Evolutionary conservation across 257 asterid species (phyloP), one percentile per base, ranked within the genome.

Genomic region (Eucommia ulmoides): DNA sequence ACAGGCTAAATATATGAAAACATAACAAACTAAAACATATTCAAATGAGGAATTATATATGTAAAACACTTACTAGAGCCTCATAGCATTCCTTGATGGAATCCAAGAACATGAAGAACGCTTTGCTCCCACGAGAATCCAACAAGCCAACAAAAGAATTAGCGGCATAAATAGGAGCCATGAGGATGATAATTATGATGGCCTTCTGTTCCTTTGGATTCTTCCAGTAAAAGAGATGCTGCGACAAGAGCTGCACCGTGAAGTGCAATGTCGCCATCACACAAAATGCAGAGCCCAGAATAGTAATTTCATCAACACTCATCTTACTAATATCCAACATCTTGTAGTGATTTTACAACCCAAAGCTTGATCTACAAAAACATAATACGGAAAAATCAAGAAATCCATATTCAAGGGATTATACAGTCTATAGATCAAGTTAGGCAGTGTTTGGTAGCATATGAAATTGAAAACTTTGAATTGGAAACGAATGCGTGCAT

Each of bases 141-240:
- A 81, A 49, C 42, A 86, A 61, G 15, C 94, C 95, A 25, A 79
- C 81, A 66, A 83, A 86, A 0, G 96, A 77, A 60, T 56, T 49
- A 41, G 74, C 50, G 23, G 96, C 94, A 65, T 75, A 85, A 51
- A 91, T 57, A 1, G 98, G 91, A 59, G 98, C 86, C 80, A 79
- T 68, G 48, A 83, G 63, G 54, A 86, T 67, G 59, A 86, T 83
- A 8, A 86, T 49, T 14, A 70, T 23, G 20, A 91, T 91, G 45
- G 94, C 81, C 16, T 62, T 86, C 65, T 91, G 98, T 68, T 91
- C 84, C 61, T 75, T 77, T 8, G 96, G 94, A 26, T 71, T 78
- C 66, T 91, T 91, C 96, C 95, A 91, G 72, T 74, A 83, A 58
- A 91, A 83, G 3, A 79, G 49, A 67, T 91, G 96, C 21, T 86